A percentile compares a stretch with the other conserved stretches of the same genome.
Evolutionary conservation across 2,329 filamentous ascomycete species (phyloP).

Genomic region (Epichloe amarillans): DNA sequence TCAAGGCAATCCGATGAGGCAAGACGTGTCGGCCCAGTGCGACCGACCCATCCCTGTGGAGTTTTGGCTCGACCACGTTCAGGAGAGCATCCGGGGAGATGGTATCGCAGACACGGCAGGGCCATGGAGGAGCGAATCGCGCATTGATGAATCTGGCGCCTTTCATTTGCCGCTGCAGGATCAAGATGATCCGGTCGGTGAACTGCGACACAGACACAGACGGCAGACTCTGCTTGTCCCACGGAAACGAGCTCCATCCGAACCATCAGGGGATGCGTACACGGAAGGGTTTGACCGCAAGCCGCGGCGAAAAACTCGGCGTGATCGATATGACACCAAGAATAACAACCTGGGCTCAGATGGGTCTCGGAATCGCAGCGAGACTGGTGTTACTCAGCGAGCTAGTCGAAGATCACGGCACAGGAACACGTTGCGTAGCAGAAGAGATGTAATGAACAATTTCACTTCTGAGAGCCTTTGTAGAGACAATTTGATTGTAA

Average conservation of each 20-base stretch:
- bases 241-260: neutral
- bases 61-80: neutral
- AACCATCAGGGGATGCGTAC: neutral
- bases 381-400: neutral
- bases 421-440: constrained; percentile 19
- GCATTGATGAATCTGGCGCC: neutral
- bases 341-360: neutral
- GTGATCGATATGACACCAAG: constrained; percentile 8
- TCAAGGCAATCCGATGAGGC: neutral
- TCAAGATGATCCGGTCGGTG: neutral
- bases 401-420: neutral
- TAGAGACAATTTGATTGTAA: constrained; percentile 3
- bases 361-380: neutral
- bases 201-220: neutral
- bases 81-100: neutral
- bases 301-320: constrained; percentile 9
- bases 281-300: constrained; percentile 5
- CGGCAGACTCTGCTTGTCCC: neutral
- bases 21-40: neutral
- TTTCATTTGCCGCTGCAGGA: neutral
- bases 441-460: constrained; percentile 37
- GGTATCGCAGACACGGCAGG: neutral
- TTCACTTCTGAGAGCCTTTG: constrained; percentile 31
- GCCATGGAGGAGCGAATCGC: neutral
- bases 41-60: neutral